Conservation (phyloP, 2,329 filamentous ascomycete genomes). For the Periconia macrospinosa region DNA sequence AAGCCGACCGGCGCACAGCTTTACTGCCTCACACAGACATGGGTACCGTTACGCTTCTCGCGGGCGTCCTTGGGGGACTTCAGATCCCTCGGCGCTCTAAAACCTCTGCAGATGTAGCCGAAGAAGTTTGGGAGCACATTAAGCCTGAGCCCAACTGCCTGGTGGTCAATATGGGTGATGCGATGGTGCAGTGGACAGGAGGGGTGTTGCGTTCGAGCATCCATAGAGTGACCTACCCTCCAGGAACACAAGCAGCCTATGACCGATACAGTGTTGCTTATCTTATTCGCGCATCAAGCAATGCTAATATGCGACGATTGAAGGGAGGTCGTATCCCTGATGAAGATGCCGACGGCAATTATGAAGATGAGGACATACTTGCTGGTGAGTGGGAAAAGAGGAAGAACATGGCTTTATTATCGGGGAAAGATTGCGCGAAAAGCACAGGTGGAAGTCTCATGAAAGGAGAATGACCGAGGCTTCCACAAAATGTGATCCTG, state of each 20-base stretch:
- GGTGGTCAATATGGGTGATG: slow-evolving; percentile 4
- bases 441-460: neutral
- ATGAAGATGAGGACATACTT: slow-evolving; percentile 1
- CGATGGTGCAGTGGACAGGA: slow-evolving; percentile 2
- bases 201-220: slow-evolving; percentile 1
- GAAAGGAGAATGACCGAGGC: neutral
- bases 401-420: neutral
- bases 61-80: neutral
- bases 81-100: neutral
- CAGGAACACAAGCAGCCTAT: neutral
- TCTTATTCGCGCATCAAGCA: neutral
- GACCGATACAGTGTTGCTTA: slow-evolving; percentile 1
- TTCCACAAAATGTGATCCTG: too few relatives aligned
- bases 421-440: neutral
- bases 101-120: neutral
- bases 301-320: slow-evolving; percentile 1
- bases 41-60: slow-evolving; percentile 3
- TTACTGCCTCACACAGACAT: slow-evolving; percentile 3
- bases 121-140: neutral
- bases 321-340: neutral
- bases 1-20: neutral
- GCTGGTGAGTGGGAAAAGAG: slow-evolving; percentile 1
- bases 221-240: slow-evolving; percentile 1
- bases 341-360: neutral
- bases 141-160: neutral